Percentiles rank a stretch among this genome's conserved stretches.
These are phyloP conservation scores for Kingdonia uniflora DNA, from an alignment of 164 flowering plant genomes.

Conservation along the genomic window DNA sequence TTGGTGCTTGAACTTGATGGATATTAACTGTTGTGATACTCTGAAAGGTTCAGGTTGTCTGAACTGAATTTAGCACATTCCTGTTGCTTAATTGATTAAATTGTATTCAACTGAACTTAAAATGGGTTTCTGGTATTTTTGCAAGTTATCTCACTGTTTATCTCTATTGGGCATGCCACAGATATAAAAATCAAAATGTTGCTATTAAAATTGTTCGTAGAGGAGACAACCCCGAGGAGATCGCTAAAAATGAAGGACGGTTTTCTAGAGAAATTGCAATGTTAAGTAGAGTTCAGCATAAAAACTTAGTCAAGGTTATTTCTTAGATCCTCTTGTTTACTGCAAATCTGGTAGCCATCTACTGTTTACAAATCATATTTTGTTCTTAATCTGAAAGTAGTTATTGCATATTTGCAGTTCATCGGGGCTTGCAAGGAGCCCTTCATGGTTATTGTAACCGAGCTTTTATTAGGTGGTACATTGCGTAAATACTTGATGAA, in stretches of 20 bases:
- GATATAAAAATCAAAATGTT: slow-evolving; percentile 81
- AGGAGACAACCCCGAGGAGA: slow-evolving; percentile 83
- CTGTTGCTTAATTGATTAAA: not conserved
- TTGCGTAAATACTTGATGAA: slow-evolving; percentile 63
- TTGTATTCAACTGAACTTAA: not conserved
- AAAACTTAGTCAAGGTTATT: not conserved
- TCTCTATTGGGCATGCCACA: slow-evolving; percentile 13
- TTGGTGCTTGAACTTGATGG: not conserved
- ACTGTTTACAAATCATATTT: too few relatives aligned
- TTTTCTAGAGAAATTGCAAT: slow-evolving; percentile 85
- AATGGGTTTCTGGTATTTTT: not conserved
- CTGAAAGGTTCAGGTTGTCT: not conserved
- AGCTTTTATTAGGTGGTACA: slow-evolving; percentile 76
- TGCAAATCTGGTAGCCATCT: not conserved
- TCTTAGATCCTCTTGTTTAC: not conserved
- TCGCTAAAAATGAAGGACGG: slow-evolving; percentile 52
- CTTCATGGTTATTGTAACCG: slow-evolving; percentile 76
- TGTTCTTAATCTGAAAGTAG: too few relatives aligned
- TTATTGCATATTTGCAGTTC: not conserved
- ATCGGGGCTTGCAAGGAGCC: slow-evolving; percentile 82
- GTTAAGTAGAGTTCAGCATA: slow-evolving; percentile 13
- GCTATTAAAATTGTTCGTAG: slow-evolving; percentile 73
- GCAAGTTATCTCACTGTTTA: not conserved
- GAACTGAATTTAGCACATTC: not conserved
- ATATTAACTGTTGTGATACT: not conserved